Percentiles rank a stretch among this genome's conserved stretches.
These are phyloP conservation scores for Aureobasidium sp. DNA, from an alignment of 2,329 filamentous ascomycete species.

Conservation along the genomic window DNA sequence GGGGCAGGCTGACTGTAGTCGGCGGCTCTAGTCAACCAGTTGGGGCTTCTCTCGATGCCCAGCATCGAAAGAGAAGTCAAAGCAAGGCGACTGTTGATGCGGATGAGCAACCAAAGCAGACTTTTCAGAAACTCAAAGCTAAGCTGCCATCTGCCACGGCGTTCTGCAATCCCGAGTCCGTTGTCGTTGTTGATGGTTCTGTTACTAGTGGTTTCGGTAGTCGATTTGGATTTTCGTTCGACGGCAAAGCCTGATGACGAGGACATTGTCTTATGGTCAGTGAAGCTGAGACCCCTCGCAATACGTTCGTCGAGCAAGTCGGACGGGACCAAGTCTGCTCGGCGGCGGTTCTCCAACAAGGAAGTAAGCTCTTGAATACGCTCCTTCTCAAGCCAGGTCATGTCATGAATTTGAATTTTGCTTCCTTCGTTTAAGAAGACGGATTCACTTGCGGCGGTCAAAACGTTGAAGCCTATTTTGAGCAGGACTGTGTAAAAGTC, in stretches of 20 bases:
- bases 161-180: conserved; percentile 72
- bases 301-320: conserved; percentile 38
- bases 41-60: conserved; percentile 56
- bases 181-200: conserved; percentile 36
- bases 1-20: conserved; percentile 29
- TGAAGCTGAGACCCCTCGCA: conserved; percentile 30
- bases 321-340: conserved; percentile 32
- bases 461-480: conserved; percentile 75
- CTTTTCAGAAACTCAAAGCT: conserved; percentile 69
- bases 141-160: conserved; percentile 71
- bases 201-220: conserved; percentile 20
- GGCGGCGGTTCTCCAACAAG: conserved; percentile 33
- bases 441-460: conserved; percentile 90
- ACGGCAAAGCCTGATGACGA: conserved; percentile 53
- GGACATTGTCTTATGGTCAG: conserved; percentile 29
- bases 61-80: conserved; percentile 50
- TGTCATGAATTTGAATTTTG: conserved; percentile 62
- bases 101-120: conserved; percentile 60
- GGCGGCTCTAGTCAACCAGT: conserved; percentile 54
- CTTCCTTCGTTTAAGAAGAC: conserved; percentile 91
- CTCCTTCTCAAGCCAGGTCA: conserved; percentile 91
- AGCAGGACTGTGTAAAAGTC: conserved; percentile 92
- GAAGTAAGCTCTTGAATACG: conserved; percentile 63
- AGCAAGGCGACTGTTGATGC: conserved; percentile 50
- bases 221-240: conserved; percentile 51